Evolutionary conservation across 805 yeast genomes (phyloP).

Genomic region (Pichia nanzhaoensis): DNA sequence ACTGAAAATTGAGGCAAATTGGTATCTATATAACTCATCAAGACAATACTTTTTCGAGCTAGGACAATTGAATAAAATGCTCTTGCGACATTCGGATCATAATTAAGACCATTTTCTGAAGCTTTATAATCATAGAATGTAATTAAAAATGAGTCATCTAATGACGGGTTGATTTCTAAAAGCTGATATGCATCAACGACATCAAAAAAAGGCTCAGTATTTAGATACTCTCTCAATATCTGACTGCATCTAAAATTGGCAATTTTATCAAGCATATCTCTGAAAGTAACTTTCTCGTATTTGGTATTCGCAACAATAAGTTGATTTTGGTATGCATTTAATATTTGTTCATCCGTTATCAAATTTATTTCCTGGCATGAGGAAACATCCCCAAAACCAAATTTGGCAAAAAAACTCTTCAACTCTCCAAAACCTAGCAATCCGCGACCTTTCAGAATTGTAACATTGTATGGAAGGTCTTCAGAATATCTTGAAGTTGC

Average conservation of each 20-base stretch:
- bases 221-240: slow-evolving; percentile 32
- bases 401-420: slow-evolving; percentile 21
- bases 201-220: slow-evolving; percentile 42
- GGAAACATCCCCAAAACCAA: slow-evolving; percentile 24
- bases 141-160: slow-evolving; percentile 64
- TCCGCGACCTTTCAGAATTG: slow-evolving; percentile 45
- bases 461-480: slow-evolving; percentile 31
- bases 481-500: slow-evolving; percentile 43
- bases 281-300: slow-evolving; percentile 25
- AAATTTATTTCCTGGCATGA: slow-evolving; percentile 17
- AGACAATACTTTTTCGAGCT: slow-evolving; percentile 46
- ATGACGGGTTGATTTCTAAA: slow-evolving; percentile 43
- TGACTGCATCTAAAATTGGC: slow-evolving; percentile 35
- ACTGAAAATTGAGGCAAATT: slow-evolving; percentile 32
- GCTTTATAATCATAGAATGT: slow-evolving; percentile 66
- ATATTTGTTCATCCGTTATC: slow-evolving; percentile 24
- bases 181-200: slow-evolving; percentile 43
- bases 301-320: slow-evolving; percentile 19
- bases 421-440: slow-evolving; percentile 44
- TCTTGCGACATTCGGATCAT: slow-evolving; percentile 39
- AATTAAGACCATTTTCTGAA: slow-evolving; percentile 40
- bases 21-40: slow-evolving; percentile 48
- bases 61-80: slow-evolving; percentile 60
- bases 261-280: slow-evolving; percentile 35
- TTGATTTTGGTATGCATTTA: slow-evolving; percentile 24